Percentiles rank a stretch among this genome's conserved stretches.
These are phyloP conservation scores for Candida endomychidarum DNA, from an alignment of 805 yeast genomes.

Conservation along the genomic window DNA sequence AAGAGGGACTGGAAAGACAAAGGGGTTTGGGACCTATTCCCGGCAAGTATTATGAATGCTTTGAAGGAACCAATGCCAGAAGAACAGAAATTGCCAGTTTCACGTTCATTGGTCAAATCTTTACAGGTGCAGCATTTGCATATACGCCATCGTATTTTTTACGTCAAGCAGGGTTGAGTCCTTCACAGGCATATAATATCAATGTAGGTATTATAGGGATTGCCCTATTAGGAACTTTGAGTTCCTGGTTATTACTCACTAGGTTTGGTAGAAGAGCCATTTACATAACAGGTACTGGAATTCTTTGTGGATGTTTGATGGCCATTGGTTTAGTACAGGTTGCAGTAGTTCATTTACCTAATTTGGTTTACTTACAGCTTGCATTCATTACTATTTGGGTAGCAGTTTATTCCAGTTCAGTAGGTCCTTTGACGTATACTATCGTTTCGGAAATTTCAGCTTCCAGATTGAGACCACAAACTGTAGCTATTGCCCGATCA, in stretches of 20 bases:
- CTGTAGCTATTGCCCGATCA: conserved; percentile 31
- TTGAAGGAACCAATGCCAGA: conserved; percentile 45
- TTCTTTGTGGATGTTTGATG: conserved; percentile 33
- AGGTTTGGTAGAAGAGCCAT: conserved; percentile 40
- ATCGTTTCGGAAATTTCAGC: conserved; percentile 41
- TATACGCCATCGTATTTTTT: conserved; percentile 51
- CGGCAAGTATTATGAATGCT: conserved; percentile 46
- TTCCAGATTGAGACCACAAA: conserved; percentile 35
- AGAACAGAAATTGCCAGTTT: conserved; percentile 50
- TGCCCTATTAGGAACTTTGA: conserved; percentile 43
- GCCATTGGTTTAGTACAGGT: conserved; percentile 28
- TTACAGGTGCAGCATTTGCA: conserved; percentile 45
- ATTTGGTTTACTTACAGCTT: conserved; percentile 42
- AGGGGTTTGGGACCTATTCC: too few relatives aligned
- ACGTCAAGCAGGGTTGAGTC: conserved; percentile 47
- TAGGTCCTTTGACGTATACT: conserved; percentile 40
- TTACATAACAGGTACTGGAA: conserved; percentile 35
- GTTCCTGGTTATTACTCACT: conserved; percentile 42
- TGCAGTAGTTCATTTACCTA: conserved; percentile 17
- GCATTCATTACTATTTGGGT: conserved; percentile 45
- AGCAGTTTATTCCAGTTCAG: conserved; percentile 42
- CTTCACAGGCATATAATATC: conserved; percentile 42
- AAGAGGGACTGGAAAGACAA: conserved; percentile 18
- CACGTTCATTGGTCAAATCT: conserved; percentile 44
- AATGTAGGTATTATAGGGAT: conserved; percentile 43